These are phyloP conservation scores for Colletotrichum cuscutae DNA, from an alignment of 2,329 filamentous ascomycete genomes.

Conservation along the genomic window DNA sequence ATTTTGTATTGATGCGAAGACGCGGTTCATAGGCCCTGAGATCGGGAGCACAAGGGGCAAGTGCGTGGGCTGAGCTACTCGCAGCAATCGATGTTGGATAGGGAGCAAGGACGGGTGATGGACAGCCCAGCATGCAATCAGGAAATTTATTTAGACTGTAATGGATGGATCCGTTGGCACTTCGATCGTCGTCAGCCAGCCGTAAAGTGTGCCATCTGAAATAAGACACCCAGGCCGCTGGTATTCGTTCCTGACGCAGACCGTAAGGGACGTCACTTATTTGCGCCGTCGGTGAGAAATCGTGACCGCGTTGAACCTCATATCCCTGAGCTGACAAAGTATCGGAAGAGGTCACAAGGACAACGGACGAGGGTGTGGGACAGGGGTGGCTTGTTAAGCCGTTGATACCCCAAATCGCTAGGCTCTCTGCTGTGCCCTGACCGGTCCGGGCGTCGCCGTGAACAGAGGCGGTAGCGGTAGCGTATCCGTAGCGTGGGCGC, in stretches of 20 bases:
- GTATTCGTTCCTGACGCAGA: conserved; percentile 12
- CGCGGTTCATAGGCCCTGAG: background rate
- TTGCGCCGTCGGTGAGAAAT: conserved; percentile 7
- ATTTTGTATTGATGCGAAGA: background rate
- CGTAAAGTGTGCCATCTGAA: conserved; percentile 10
- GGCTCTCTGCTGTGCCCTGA: conserved; percentile 25
- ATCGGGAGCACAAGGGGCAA: background rate
- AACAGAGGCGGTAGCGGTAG: conserved; percentile 10
- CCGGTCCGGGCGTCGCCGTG: conserved; percentile 29
- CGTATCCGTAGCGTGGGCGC: conserved; percentile 21
- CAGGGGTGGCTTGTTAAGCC: conserved; percentile 31
- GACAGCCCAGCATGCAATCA: conserved; percentile 15
- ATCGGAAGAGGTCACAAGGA: conserved; percentile 31
- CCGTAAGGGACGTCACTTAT: conserved; percentile 2
- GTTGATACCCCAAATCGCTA: conserved; percentile 29
- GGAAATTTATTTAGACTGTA: conserved; percentile 13
- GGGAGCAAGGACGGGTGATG: conserved; percentile 17
- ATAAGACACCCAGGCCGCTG: background rate
- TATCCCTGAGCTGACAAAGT: conserved; percentile 28
- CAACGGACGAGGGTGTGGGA: conserved; percentile 18
- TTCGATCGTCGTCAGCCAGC: background rate
- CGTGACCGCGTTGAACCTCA: background rate
- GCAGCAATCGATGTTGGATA: background rate
- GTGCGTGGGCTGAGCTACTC: background rate
- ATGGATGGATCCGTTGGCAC: conserved; percentile 12